Evolutionary conservation across 2,329 filamentous ascomycete species (phyloP).

Genomic region (Ophiostoma tasmaniense): DNA sequence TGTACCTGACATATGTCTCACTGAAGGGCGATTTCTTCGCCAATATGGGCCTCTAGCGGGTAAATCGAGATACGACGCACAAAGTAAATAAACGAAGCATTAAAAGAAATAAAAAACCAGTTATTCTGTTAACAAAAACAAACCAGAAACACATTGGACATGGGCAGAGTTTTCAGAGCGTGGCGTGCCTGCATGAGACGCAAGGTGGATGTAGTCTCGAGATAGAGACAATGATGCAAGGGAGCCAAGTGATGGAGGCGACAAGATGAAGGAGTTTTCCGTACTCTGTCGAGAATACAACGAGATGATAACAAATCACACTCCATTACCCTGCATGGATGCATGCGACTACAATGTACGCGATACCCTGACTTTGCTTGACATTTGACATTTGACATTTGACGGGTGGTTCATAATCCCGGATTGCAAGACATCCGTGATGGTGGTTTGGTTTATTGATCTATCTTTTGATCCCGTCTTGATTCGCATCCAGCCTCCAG

Average conservation of each 20-base stretch:
- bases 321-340: background rate
- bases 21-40: background rate
- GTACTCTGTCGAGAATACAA: no score
- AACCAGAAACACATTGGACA: background rate
- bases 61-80: background rate
- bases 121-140: no score
- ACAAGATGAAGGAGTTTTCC: background rate
- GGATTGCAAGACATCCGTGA: background rate
- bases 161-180: background rate
- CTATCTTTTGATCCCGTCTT: no score
- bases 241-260: background rate
- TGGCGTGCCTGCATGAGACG: constrained; percentile 2
- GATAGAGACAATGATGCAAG: background rate
- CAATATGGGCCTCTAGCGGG: background rate
- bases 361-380: background rate
- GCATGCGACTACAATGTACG: background rate
- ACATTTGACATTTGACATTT: background rate
- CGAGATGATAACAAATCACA: background rate
- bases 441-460: background rate
- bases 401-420: background rate
- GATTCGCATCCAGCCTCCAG: no score
- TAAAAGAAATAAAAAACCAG: background rate
- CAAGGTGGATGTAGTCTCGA: background rate
- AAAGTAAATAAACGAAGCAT: background rate
- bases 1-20: constrained; percentile 7